Evolutionary conservation across 2,329 filamentous ascomycete species (phyloP).

Genomic region (Hypoxylon sp.): DNA sequence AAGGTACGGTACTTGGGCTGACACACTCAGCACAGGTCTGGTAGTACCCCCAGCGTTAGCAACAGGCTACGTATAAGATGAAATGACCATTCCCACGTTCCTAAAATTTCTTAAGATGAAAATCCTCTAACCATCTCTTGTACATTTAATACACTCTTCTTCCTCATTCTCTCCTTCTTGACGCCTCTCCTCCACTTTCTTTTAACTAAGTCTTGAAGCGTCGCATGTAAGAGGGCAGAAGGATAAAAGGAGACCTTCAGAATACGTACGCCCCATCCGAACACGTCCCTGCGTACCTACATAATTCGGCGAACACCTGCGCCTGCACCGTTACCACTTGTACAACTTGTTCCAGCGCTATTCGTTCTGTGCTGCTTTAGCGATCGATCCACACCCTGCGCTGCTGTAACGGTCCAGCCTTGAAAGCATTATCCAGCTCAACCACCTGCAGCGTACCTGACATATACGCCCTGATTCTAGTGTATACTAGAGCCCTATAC

Average conservation of each 20-base stretch:
- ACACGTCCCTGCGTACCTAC: slow-evolving; percentile 39
- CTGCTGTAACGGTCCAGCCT: slow-evolving; percentile 47
- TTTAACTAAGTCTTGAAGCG: slow-evolving; percentile 28
- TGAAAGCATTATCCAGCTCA: slow-evolving; percentile 46
- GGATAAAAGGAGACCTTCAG: slow-evolving; percentile 24
- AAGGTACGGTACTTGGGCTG: slow-evolving; percentile 42
- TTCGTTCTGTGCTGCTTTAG: slow-evolving; percentile 50
- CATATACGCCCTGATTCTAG: slow-evolving; percentile 45
- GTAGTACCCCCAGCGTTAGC: slow-evolving; percentile 40
- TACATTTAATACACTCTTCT: slow-evolving; percentile 48
- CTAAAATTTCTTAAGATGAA: slow-evolving; percentile 46
- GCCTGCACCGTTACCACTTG: slow-evolving; percentile 46
- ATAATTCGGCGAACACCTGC: slow-evolving; percentile 46
- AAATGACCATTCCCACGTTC: slow-evolving; percentile 53
- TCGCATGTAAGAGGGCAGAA: slow-evolving; percentile 23
- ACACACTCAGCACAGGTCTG: slow-evolving; percentile 43
- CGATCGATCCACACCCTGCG: slow-evolving; percentile 48
- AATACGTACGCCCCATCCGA: slow-evolving; percentile 38
- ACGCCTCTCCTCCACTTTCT: slow-evolving; percentile 35
- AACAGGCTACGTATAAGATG: slow-evolving; percentile 53
- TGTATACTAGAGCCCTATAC: slow-evolving; percentile 47
- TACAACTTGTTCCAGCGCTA: slow-evolving; percentile 52
- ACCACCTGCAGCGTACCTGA: slow-evolving; percentile 50
- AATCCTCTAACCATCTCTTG: slow-evolving; percentile 49
- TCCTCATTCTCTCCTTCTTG: slow-evolving; percentile 38